Evolutionary conservation across 225 moss, liverwort and hornwort genomes (phyloP).

Genomic region (Pseudoscleropodium purum): DNA sequence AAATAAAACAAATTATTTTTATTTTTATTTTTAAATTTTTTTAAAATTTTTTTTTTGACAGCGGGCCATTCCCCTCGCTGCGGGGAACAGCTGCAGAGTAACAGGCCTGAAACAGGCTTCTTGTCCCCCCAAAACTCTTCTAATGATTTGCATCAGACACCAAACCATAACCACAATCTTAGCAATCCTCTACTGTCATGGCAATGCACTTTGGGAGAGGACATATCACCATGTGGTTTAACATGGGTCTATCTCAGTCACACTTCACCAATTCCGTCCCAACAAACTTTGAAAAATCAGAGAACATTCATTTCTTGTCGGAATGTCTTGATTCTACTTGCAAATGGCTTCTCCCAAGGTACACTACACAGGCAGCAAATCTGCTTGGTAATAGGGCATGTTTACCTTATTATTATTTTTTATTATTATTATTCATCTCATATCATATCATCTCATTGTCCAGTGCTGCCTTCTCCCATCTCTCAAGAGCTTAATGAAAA

Average conservation of each 20-base stretch:
- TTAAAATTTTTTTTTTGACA: no score
- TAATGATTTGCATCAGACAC: background rate
- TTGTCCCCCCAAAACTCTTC: no score
- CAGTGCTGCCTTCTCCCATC: background rate
- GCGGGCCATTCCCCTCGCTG: no score
- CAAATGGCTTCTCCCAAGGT: background rate
- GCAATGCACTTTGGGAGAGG: background rate
- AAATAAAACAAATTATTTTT: no score
- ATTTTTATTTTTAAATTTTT: no score
- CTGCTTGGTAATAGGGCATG: background rate
- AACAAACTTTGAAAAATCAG: background rate
- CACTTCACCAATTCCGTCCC: rapidly evolving
- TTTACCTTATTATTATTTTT: background rate
- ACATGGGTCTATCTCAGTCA: rapidly evolving
- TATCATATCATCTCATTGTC: background rate
- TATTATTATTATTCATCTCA: no score
- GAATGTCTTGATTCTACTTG: background rate
- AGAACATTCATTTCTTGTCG: background rate
- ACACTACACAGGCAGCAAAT: background rate
- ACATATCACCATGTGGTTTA: background rate
- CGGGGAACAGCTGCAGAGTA: no score
- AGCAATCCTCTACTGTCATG: background rate
- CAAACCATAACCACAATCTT: background rate
- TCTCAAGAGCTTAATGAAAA: background rate
- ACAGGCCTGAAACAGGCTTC: no score